A percentile compares a stretch with the other conserved stretches of the same genome.
These are phyloP conservation scores for Beauveria medogensis DNA, from an alignment of 2,329 filamentous ascomycete species.

Conservation along the genomic window DNA sequence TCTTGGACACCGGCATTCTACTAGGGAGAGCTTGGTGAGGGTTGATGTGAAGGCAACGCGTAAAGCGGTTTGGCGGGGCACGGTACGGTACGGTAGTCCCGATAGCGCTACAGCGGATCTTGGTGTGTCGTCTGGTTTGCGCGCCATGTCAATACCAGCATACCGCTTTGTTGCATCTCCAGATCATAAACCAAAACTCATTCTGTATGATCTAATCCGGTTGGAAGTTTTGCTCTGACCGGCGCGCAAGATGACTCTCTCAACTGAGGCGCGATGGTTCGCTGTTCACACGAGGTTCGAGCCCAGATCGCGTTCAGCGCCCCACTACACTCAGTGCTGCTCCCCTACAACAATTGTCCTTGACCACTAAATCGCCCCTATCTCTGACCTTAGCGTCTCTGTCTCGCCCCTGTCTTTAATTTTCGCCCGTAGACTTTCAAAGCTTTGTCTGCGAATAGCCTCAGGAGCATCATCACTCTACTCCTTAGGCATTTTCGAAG, in stretches of 20 bases:
- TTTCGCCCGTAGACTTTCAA: background rate
- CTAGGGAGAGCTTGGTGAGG: background rate
- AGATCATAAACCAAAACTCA: too few relatives aligned
- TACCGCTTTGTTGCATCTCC: too few relatives aligned
- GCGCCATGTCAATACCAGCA: too few relatives aligned
- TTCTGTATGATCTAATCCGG: too few relatives aligned
- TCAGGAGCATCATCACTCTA: background rate
- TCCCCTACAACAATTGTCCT: background rate
- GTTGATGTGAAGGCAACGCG: background rate
- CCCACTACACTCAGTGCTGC: background rate
- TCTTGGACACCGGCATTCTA: background rate
- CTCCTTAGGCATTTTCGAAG: background rate
- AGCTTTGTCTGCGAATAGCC: constrained; percentile 1
- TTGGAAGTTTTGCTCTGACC: background rate
- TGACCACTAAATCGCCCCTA: constrained; percentile 3
- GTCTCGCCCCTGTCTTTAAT: background rate
- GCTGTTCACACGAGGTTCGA: background rate
- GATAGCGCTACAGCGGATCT: background rate
- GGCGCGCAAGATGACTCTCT: background rate
- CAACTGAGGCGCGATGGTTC: background rate
- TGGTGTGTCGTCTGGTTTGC: background rate
- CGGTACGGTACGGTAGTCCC: background rate
- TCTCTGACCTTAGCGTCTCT: background rate
- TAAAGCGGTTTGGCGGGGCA: constrained; percentile 5
- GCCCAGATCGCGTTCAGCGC: background rate